Conservation (phyloP, 225 moss, liverwort and hornwort species). For the Climacium dendroides region DNA sequence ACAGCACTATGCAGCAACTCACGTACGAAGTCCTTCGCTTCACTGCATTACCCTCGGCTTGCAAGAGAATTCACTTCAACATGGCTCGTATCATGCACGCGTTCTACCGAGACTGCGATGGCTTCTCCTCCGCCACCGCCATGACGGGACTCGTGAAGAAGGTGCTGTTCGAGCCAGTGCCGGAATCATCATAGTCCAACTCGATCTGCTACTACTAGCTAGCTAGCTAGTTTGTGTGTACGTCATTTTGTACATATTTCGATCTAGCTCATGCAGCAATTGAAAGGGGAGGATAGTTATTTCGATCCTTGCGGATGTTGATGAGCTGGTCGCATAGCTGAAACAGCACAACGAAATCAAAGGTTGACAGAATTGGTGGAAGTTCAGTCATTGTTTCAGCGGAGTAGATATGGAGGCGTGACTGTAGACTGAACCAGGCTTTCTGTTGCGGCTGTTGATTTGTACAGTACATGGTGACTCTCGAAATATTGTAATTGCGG, state of each 20-base stretch:
- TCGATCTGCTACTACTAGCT: background rate
- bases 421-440: background rate
- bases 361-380: background rate
- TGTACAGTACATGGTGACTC: background rate
- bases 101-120: slow-evolving; percentile 34
- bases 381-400: background rate
- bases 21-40: slow-evolving; percentile 25
- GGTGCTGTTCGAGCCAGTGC: slow-evolving; percentile 31
- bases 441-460: background rate
- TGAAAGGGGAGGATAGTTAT: background rate
- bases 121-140: slow-evolving; percentile 29
- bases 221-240: background rate
- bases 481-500: background rate
- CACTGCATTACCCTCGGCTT: slow-evolving; percentile 34
- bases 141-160: slow-evolving; percentile 27
- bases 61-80: slow-evolving; percentile 38
- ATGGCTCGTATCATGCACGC: slow-evolving; percentile 27
- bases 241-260: background rate
- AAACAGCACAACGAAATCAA: background rate
- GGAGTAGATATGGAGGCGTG: background rate
- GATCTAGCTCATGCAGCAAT: background rate
- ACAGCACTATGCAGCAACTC: slow-evolving; percentile 46
- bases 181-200: background rate
- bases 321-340: background rate
- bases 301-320: background rate